Base-by-base conservation (phyloP, 169 alveolate genomes). In the Plasmodium knowlesi region DNA sequence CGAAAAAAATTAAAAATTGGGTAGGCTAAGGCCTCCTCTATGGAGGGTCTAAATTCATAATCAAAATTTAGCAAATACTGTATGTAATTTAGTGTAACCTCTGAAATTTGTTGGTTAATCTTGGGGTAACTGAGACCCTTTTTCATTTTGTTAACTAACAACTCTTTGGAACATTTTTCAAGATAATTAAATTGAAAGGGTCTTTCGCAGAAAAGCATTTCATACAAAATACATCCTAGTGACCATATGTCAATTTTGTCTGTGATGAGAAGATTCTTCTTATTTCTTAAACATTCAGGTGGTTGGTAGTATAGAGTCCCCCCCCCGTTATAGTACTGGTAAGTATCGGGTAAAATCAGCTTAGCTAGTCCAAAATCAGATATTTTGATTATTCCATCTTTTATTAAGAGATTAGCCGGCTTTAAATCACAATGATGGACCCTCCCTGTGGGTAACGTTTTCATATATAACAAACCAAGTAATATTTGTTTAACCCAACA, bases 231-330 rank as follows among this genome's bases (percentile, higher is more conserved):
- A 88, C 99, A 97, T 9, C 99, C 99, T 22, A 97, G 96, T 30
- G 99, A 98, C 99, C 99, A 97, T 57, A 97, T 97, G 80, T 97
- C 99, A 71, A 97, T 97, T 96, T 97, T 96, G 91, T 96, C 97
- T 39, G 97, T 95, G 80, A 96, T 90, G 84, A 30, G 96, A 54
- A 94, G 81, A 71, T 88, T 94, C 94, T 82, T 96, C 34, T 91
- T 97, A 81, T 84, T 95, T 95, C 83, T 95, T 73, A 97, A 96
- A 73, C 98, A 97, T 88, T 97, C 99, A 12, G 99, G 99, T 8
- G 99, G 98, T 95, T 97, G 99, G 94, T 97, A 97, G 97, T 97
- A 97, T 41, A 97, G 95, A 10, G 99, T 97, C 46, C 99, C 99
- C n/a, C 99, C 99, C 6, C 99, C 99, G 16, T 96, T 97, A 90